Conservation (phyloP, 2,329 filamentous ascomycete genomes). For the Aspergillus pseudoglaucus region DNA sequence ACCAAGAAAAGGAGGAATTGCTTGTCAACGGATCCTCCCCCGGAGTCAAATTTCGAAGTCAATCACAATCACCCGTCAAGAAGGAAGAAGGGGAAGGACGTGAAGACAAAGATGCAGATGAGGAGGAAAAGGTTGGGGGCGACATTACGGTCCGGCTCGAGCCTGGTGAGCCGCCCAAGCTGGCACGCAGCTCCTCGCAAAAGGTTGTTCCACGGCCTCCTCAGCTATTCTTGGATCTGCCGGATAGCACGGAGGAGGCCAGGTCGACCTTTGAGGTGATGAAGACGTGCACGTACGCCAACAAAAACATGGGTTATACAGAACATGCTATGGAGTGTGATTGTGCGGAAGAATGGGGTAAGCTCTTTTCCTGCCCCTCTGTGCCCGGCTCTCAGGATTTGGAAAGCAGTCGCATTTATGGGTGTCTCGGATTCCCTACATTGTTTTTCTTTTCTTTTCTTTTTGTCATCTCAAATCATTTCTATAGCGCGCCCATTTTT, state of each 20-base stretch:
- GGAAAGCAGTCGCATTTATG: neutral
- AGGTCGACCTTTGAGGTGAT: conserved; percentile 73
- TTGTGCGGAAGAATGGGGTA: conserved; percentile 91
- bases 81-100: conserved; percentile 24
- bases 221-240: conserved; percentile 64
- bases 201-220: conserved; percentile 60
- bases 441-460: conserved; percentile 4
- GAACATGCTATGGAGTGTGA: conserved; percentile 95
- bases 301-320: conserved; percentile 83
- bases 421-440: conserved; percentile 3
- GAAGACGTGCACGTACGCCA: conserved; percentile 79
- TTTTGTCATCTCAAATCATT: neutral
- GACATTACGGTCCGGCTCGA: conserved; percentile 59
- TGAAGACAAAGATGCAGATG: conserved; percentile 4
- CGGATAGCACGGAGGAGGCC: conserved; percentile 72
- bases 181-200: conserved; percentile 66
- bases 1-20: conserved; percentile 7
- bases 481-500: neutral
- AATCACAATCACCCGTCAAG: conserved; percentile 22
- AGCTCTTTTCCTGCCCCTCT: conserved; percentile 37
- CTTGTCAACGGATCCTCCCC: neutral
- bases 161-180: conserved; percentile 61
- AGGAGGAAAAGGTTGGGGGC: conserved; percentile 51
- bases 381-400: too few relatives aligned
- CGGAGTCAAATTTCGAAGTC: conserved; percentile 17